Evolutionary conservation across 768 basidiomycete species (phyloP).

Genomic region (Nidularia pulvinata): DNA sequence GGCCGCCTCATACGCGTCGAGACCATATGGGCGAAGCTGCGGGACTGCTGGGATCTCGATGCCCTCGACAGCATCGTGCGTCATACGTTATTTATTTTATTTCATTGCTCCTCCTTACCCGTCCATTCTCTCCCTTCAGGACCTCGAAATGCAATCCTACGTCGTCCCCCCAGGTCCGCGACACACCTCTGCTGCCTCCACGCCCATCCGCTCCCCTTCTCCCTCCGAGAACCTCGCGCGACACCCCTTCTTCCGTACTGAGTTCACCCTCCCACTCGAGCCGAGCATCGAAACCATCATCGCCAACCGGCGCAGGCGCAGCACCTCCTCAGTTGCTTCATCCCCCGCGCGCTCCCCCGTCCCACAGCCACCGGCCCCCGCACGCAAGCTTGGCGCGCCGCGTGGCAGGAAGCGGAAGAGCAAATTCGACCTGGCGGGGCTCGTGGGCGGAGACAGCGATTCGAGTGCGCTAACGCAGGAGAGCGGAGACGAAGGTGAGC

Average conservation of each 20-base stretch:
- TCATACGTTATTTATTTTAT: background rate
- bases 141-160: slow-evolving; percentile 28
- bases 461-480: slow-evolving; percentile 84
- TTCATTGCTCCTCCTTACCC: background rate
- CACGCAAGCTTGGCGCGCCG: slow-evolving; percentile 12
- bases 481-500: slow-evolving; percentile 68
- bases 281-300: slow-evolving; percentile 47
- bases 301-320: slow-evolving; percentile 60
- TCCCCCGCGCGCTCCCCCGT: slow-evolving; percentile 46
- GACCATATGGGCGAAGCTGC: slow-evolving; percentile 76
- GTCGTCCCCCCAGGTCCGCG: background rate
- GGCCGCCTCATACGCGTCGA: slow-evolving; percentile 57
- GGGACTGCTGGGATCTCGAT: slow-evolving; percentile 72
- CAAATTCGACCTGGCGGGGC: slow-evolving; percentile 65
- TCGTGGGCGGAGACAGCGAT: slow-evolving; percentile 84
- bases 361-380: slow-evolving; percentile 11
- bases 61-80: slow-evolving; percentile 71
- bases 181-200: slow-evolving; percentile 30
- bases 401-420: slow-evolving; percentile 39
- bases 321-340: slow-evolving; percentile 63
- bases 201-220: slow-evolving; percentile 62
- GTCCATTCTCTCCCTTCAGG: slow-evolving; percentile 2
- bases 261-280: slow-evolving; percentile 54
- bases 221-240: slow-evolving; percentile 65
- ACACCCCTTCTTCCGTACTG: slow-evolving; percentile 76